Evolutionary conservation across 2,329 filamentous ascomycete genomes (phyloP).

Genomic region (Geosmithia flava): DNA sequence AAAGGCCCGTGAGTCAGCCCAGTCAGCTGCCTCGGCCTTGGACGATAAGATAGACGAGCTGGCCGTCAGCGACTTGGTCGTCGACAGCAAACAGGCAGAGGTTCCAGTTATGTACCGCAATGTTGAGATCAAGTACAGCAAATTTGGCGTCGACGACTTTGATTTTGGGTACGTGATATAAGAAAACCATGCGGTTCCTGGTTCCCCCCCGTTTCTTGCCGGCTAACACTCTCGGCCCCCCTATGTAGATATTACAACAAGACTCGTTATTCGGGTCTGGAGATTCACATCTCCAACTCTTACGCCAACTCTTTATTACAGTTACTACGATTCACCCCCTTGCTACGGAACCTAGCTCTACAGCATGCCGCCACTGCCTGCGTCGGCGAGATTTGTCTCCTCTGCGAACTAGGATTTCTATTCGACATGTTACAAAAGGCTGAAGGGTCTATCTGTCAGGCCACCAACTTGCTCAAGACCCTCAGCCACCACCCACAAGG

Average conservation of each 20-base stretch:
- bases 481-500: constrained; percentile 74
- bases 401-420: constrained; percentile 90
- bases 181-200: neutral
- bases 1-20: constrained; percentile 60
- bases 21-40: constrained; percentile 25
- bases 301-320: constrained; percentile 91
- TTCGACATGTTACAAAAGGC: constrained; percentile 99
- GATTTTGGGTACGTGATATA: constrained; percentile 64
- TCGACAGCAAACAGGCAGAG: constrained; percentile 67
- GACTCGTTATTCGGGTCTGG: constrained; percentile 79
- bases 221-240: constrained; percentile 34
- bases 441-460: constrained; percentile 85
- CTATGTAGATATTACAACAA: constrained; percentile 69
- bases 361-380: constrained; percentile 83
- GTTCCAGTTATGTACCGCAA: constrained; percentile 83
- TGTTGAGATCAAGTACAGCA: constrained; percentile 97
- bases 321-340: constrained; percentile 78
- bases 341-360: constrained; percentile 77
- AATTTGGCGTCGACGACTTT: constrained; percentile 98
- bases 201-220: neutral
- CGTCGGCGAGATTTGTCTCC: constrained; percentile 66
- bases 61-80: constrained; percentile 51
- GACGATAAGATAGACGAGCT: constrained; percentile 42
- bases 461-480: constrained; percentile 85
- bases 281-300: constrained; percentile 94